Evolutionary conservation across 78 protist species (phyloP).

Genomic region (Dictyostelium firmibasis): DNA sequence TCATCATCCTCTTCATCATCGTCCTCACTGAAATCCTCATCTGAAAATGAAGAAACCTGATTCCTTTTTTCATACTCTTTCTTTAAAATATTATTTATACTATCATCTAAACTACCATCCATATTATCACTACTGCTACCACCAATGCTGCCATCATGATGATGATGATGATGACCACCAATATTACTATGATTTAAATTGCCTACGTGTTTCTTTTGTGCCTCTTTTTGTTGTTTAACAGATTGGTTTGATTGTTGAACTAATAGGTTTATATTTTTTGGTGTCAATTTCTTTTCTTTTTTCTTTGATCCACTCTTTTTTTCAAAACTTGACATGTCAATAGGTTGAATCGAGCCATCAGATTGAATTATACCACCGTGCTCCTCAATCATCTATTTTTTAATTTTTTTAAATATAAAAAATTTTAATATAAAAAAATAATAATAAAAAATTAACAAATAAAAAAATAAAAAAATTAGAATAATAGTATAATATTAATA

Average conservation of each 20-base stretch:
- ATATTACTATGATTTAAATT: not conserved
- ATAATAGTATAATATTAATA: not conserved
- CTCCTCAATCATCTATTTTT: slow-evolving; percentile 6
- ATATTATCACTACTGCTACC: not conserved
- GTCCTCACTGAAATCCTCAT: not conserved
- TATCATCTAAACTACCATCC: not conserved
- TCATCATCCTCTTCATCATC: not conserved
- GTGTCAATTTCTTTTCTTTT: slow-evolving; percentile 12
- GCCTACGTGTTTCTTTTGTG: not conserved
- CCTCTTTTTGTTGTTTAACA: not conserved
- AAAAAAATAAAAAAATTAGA: not conserved
- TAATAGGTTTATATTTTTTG: not conserved
- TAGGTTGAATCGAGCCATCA: not conserved
- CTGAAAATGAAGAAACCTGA: not conserved
- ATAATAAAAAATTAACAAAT: not conserved
- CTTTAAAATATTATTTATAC: slow-evolving; percentile 9
- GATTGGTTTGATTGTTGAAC: slow-evolving; percentile 6
- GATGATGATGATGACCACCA: not conserved
- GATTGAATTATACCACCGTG: slow-evolving; percentile 3
- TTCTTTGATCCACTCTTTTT: slow-evolving; percentile 1
- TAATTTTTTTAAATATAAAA: not conserved
- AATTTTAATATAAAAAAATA: not conserved
- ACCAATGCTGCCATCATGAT: not conserved
- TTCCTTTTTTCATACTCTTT: slow-evolving; percentile 15
- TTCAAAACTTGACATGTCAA: slow-evolving; percentile 15